Evolutionary conservation across 164 flowering plant genomes (phyloP), one percentile per base, ranked within the genome.

Genomic region (Piper longum): DNA sequence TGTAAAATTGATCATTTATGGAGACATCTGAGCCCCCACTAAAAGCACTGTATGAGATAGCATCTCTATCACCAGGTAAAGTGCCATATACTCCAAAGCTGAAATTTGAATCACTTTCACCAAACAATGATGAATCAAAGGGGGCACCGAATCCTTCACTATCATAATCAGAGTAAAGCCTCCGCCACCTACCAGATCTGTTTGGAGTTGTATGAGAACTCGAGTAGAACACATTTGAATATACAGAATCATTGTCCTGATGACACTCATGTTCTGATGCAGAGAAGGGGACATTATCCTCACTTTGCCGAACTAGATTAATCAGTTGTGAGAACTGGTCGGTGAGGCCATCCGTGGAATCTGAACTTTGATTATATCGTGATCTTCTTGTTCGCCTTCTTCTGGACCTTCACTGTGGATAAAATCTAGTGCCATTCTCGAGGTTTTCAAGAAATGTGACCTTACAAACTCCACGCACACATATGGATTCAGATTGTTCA

Each of bases 21-120:
- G 96, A 86, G 64, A 75, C 83, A 77, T 86, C 98, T 60, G 96
- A 85, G 3, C 81, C 88, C 5, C 82, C 87, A 19, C 83, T 87
- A 73, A 82, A 84, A 60, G 79, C 79, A 71, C 86, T 82, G 70
- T 73, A 75, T 64, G 96, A 85, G 71, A 81, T 54, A 17, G 75
- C 75, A 76, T 90, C 92, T 64, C 76, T 81, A 60, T 87, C 95
- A 57, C 76, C 81, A 57, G 73, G 82, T 43, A 72, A 74, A 71
- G 59, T 54, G 69, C 84, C 79, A 66, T 75, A 79, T 0, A 76
- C 79, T 63, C 84, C 70, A 67, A 78, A 71, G 77, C 97, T 85
- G 62, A 72, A 40, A 74, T 77, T 87, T 43, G 93, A 80, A 69
- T 88, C 92, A 72, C 71, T 83, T 73, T 86, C 97, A 66, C 86